Conservation (phyloP, 768 basidiomycete genomes). For the Pleurotus tuoliensis region DNA sequence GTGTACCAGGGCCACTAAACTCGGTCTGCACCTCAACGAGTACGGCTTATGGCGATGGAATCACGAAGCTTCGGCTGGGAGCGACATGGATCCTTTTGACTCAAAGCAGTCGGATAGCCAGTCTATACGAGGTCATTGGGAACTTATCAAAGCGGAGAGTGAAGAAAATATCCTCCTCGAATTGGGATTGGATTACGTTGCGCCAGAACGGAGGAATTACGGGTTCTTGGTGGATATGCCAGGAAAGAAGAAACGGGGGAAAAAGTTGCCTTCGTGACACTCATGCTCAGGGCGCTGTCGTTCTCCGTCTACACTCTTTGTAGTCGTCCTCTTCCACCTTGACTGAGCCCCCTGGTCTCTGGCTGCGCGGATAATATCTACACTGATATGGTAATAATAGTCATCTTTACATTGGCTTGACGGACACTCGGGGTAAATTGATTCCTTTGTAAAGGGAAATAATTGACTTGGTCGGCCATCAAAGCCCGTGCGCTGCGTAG, state of each 20-base stretch:
- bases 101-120: constrained; percentile 5
- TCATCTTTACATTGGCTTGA: too few species aligned
- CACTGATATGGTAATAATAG: too few species aligned
- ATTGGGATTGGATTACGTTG: constrained; percentile 39
- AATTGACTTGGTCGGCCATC: too few species aligned
- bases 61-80: constrained; percentile 5
- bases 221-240: constrained; percentile 10
- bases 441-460: too few species aligned
- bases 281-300: too few species aligned
- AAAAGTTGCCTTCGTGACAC: neutral
- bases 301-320: too few species aligned
- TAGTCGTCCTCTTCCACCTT: too few species aligned
- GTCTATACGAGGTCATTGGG: constrained; percentile 37
- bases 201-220: constrained; percentile 36
- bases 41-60: constrained; percentile 65
- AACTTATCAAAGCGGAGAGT: constrained; percentile 35
- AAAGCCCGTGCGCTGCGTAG: too few species aligned
- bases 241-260: neutral
- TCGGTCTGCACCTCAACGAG: constrained; percentile 52
- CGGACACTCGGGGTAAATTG: too few species aligned
- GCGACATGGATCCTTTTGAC: constrained; percentile 2
- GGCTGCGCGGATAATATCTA: too few species aligned
- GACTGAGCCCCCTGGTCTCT: too few species aligned
- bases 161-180: constrained; percentile 43
- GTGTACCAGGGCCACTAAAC: constrained; percentile 35